phyloP scores from a whole-genome alignment of 108 stramenopile genomes.

The Fragilariopsis cylindrus region DNA sequence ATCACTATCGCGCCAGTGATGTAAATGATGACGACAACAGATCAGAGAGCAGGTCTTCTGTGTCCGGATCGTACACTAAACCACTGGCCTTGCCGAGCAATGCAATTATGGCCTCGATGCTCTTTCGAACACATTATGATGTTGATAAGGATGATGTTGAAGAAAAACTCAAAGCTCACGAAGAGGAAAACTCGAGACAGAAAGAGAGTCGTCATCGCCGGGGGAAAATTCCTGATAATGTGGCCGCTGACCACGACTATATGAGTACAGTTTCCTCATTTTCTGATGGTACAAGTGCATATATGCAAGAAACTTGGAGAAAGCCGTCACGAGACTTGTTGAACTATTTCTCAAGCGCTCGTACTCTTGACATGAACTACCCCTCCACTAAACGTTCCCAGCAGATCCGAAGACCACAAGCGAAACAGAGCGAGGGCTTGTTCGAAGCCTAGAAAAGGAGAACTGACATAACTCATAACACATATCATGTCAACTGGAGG shows the following conservation, averaged over 20 bases:
- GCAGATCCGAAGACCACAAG: neutral
- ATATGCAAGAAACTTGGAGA: conserved; percentile 26
- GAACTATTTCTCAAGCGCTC: conserved; percentile 28
- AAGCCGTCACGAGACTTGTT: conserved; percentile 33
- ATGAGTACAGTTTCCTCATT: conserved; percentile 35
- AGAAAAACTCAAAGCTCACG: conserved; percentile 35
- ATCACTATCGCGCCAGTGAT: conserved; percentile 21
- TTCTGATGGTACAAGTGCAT: conserved; percentile 34
- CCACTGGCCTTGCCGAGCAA: conserved; percentile 50
- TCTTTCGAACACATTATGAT: conserved; percentile 41
- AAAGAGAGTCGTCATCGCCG: conserved; percentile 10
- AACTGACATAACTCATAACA: too few species aligned
- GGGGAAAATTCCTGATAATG: conserved; percentile 28
- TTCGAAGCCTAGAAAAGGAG: conserved; percentile 3
- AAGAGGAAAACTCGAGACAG: conserved; percentile 22
- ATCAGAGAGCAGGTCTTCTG: neutral
- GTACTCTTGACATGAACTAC: conserved; percentile 23
- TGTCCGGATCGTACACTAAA: conserved; percentile 27
- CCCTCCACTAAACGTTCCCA: neutral
- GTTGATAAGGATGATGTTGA: conserved; percentile 33
- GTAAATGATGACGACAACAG: conserved; percentile 1
- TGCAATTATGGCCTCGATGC: conserved; percentile 53
- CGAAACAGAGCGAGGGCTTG: neutral
- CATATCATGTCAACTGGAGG: too few species aligned
- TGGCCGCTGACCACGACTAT: conserved; percentile 26